These are phyloP conservation scores for Grifola frondosa DNA, from an alignment of 1,284 basidiomycete genomes.

Conservation along the genomic window DNA sequence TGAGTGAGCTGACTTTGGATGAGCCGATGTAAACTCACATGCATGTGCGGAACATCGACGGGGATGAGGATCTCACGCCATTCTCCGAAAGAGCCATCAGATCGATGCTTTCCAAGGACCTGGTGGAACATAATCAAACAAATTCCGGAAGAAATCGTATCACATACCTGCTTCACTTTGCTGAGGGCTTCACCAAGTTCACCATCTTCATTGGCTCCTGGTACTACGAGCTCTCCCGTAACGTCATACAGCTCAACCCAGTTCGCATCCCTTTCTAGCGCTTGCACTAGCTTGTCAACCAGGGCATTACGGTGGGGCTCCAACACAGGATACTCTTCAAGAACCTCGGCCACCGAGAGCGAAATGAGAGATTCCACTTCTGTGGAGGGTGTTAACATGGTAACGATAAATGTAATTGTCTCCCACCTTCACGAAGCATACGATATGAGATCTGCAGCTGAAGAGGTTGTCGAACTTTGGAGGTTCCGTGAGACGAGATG, in stretches of 20 bases:
- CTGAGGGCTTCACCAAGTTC: conserved; percentile 39
- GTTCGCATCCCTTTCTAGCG: conserved; percentile 55
- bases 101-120: conserved; percentile 43
- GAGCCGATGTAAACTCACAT: conserved; percentile 53
- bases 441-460: conserved; percentile 67
- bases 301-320: conserved; percentile 39
- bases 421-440: conserved; percentile 69
- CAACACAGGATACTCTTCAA: conserved; percentile 33
- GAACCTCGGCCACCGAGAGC: conserved; percentile 42
- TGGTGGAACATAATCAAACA: conserved; percentile 18
- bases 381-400: conserved; percentile 23
- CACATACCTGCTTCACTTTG: conserved; percentile 30
- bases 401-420: neutral
- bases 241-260: conserved; percentile 70
- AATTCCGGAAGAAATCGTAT: neutral
- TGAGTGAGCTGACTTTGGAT: too few species aligned
- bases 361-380: conserved; percentile 65
- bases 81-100: conserved; percentile 30
- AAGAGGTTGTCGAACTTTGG: conserved; percentile 59
- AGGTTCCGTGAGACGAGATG: neutral
- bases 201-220: conserved; percentile 37
- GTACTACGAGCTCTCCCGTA: conserved; percentile 66
- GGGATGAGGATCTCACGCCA: conserved; percentile 79
- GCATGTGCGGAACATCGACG: conserved; percentile 79
- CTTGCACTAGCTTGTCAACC: conserved; percentile 51